Conservation (phyloP, 1,284 basidiomycete species). For the Chalciporus sp. region DNA sequence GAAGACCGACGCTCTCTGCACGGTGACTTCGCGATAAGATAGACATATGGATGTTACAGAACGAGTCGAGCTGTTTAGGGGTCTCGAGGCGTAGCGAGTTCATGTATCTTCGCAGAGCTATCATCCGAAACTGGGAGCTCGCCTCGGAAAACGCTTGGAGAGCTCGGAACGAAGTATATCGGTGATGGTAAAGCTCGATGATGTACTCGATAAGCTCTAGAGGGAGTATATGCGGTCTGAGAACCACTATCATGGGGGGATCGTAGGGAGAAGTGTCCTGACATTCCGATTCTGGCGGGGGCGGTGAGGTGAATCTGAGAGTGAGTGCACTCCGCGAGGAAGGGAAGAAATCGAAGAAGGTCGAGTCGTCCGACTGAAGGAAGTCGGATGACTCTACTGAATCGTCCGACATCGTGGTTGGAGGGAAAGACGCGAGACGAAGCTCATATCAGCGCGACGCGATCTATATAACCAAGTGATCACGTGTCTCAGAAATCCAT, state of each 20-base stretch:
- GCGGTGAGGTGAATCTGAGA: conserved; percentile 31
- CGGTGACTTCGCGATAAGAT: conserved; percentile 16
- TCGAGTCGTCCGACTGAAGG: conserved; percentile 20
- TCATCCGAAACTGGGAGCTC: conserved; percentile 26
- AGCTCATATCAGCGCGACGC: neutral
- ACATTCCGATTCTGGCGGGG: conserved; percentile 11
- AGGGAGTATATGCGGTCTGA: conserved; percentile 20
- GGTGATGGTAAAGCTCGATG: conserved; percentile 23
- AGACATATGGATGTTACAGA: conserved; percentile 28
- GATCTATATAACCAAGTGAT: conserved; percentile 6
- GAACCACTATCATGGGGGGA: neutral
- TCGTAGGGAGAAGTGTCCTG: neutral
- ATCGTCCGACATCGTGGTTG: conserved; percentile 18
- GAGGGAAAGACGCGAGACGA: conserved; percentile 1
- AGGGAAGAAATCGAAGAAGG: conserved; percentile 15
- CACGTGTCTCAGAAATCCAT: conserved; percentile 17
- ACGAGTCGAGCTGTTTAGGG: conserved; percentile 22
- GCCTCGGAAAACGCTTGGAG: conserved; percentile 27
- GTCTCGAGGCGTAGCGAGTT: conserved; percentile 22
- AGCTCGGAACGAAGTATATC: conserved; percentile 20
- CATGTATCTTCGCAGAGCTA: conserved; percentile 33
- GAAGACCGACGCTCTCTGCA: conserved; percentile 17
- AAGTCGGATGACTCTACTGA: neutral
- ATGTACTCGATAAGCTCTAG: conserved; percentile 32
- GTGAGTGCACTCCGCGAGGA: conserved; percentile 17